phyloP scores from a whole-genome alignment of 1,284 basidiomycete species.

The Ganoderma lingzhi region DNA sequence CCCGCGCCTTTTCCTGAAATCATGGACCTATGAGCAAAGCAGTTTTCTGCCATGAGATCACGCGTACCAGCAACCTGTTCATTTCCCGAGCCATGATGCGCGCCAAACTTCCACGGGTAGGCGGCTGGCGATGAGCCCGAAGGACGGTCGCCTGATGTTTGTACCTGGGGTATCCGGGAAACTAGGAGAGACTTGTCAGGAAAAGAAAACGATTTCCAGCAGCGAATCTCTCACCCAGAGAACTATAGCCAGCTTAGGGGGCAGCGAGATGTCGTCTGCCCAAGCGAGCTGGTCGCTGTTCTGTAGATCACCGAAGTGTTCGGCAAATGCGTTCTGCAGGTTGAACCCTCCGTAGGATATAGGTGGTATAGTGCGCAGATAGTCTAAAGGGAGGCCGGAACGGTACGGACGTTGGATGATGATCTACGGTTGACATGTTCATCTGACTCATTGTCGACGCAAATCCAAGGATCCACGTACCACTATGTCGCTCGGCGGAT shows the following conservation, averaged over 20 bases:
- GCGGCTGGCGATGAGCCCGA: background rate
- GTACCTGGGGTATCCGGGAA: constrained; percentile 1
- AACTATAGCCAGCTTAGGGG: background rate
- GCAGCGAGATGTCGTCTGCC: background rate
- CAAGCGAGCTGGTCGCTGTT: background rate
- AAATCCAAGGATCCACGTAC: background rate
- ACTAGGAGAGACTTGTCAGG: background rate
- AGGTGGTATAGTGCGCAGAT: background rate
- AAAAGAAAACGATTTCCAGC: too few species aligned
- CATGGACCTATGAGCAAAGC: background rate
- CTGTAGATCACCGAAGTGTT: background rate
- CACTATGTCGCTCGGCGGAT: background rate
- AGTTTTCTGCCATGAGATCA: background rate
- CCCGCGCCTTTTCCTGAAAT: background rate
- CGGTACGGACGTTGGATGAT: background rate
- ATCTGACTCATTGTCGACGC: background rate
- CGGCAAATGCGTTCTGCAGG: background rate
- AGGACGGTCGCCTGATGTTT: constrained; percentile 3
- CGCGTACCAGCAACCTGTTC: background rate
- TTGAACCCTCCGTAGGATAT: background rate
- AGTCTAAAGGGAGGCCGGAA: background rate
- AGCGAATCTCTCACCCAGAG: background rate
- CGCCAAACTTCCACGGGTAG: background rate
- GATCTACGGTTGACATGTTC: background rate
- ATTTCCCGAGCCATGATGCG: background rate